Evolutionary conservation across 2,329 filamentous ascomycete genomes (phyloP).

Genomic region (Paecilomyces dactylethromorphus): DNA sequence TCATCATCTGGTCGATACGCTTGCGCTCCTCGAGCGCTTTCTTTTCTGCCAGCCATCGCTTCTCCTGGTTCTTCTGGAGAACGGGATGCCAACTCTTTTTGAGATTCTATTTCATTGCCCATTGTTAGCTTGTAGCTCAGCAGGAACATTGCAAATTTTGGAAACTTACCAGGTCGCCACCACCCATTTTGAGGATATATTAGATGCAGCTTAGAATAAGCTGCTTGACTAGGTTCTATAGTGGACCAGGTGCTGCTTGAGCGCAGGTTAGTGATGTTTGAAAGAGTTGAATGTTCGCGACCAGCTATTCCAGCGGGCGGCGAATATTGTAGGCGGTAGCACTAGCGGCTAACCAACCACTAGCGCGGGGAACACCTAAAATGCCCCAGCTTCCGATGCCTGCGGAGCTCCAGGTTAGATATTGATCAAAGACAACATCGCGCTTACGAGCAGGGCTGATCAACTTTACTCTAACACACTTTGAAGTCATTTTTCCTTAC

Average conservation of each 20-base stretch:
- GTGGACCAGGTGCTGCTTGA: background rate
- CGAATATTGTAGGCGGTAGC: background rate
- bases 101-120: slow-evolving; percentile 5
- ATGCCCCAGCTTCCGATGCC: slow-evolving; percentile 13
- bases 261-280: background rate
- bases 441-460: background rate
- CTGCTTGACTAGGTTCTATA: background rate
- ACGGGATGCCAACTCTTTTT: slow-evolving; percentile 80
- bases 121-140: background rate
- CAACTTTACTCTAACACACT: background rate
- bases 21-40: slow-evolving; percentile 93
- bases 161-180: slow-evolving; percentile 66
- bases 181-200: slow-evolving; percentile 62
- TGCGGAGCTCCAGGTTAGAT: slow-evolving; percentile 6
- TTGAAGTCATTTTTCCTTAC: background rate
- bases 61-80: slow-evolving; percentile 81
- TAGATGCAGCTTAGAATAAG: background rate
- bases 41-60: slow-evolving; percentile 86
- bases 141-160: background rate
- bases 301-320: background rate
- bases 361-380: slow-evolving; percentile 8
- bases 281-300: background rate
- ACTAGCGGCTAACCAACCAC: background rate
- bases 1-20: slow-evolving; percentile 80
- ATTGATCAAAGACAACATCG: background rate